Base-by-base conservation (phyloP, 495 filamentous ascomycete genomes). In the Margaritispora aquatica region DNA sequence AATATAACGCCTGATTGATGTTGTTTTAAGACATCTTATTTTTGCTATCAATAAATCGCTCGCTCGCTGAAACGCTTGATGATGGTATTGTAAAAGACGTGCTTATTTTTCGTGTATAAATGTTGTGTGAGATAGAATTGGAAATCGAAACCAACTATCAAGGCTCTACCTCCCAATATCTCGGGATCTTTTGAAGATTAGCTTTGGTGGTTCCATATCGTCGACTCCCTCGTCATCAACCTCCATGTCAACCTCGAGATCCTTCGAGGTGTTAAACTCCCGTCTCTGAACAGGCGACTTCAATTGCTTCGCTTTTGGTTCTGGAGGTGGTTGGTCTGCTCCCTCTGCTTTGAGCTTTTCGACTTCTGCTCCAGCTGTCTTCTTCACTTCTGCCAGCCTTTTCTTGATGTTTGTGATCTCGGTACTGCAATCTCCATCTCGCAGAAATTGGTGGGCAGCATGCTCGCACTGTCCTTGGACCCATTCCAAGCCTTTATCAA, bases 381-480 rank as follows among this genome's bases (percentile, higher is more conserved):
- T 82, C 59, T 81, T 78, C 13, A 85, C 80, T 65, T 88, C 83
- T 15, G 58, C 65, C 23, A 87, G 72, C 1, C 77, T 73, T 54
- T 75, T 73, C 66, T 86, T 83, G 46, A 91, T 87, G 26, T 82
- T 84, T 13, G 78, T 74, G 17, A 95, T 79, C 72, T 96, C 89
- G 21, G 80, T 77, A 19, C 73, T 76, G 71, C 92, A 96, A 59
- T 92, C 85, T 21, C 91, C 92, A 54, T 88, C 84, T 21, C 92
- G 83, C 13, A 96, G 78, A 57, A 95, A 89, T 68, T 94, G 88
- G 69, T 93, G 91, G 1, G 92, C 92, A 15, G 83, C 92, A 54
- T 84, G 82, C 71, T 96, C 92, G 70, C 89, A 95, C 65, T 90
- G 80, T 49, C 77, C 80, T 67, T 96, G 88, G 13, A 87, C 87